These are phyloP conservation scores for Brassica napus DNA, from an alignment of 345 rosid species.

Conservation along the genomic window Da-Ae NC_063442.1:6540501-6541000, in stretches of 20 bases:
- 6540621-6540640: constrained; percentile 7
- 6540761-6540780: constrained; percentile 93
- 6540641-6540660: not conserved
- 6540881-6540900: constrained; percentile 91
- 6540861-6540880: constrained; percentile 13
- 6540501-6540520: constrained; percentile 98
- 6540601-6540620: not conserved
- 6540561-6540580: constrained; percentile 44
- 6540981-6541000: constrained; percentile 92
- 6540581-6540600: not conserved
- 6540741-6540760: constrained; percentile 98
- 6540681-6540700: constrained; percentile 67
- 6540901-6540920: constrained; percentile 96
- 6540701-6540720: constrained; percentile 88
- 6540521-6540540: constrained; percentile 94
- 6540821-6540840: constrained; percentile 4
- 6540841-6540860: not conserved
- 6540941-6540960: constrained; percentile 98
- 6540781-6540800: constrained; percentile 47
- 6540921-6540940: constrained; percentile 94
- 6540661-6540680: constrained; percentile 7
- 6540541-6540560: constrained; percentile 98
- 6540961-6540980: constrained; percentile 90
- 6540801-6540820: constrained; percentile 1
- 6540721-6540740: constrained; percentile 98